Percentiles rank a stretch among this genome's conserved stretches.
Conservation (phyloP, 2,329 filamentous ascomycete genomes). For the Gaeumannomyces sp. region DNA sequence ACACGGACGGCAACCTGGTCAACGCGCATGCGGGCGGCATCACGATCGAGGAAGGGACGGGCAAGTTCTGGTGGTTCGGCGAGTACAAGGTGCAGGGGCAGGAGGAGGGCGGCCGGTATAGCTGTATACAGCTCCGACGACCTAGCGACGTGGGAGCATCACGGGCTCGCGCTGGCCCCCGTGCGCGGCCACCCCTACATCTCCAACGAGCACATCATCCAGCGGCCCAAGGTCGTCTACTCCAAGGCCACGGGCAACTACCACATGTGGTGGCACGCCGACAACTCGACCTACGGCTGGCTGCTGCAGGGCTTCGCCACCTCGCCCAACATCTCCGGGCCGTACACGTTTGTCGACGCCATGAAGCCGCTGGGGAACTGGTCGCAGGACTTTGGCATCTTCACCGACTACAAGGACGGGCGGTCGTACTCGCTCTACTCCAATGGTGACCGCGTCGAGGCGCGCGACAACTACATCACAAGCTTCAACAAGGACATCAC, state of each 20-base stretch:
- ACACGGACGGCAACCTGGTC: conserved; percentile 53
- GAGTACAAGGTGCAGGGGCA: conserved; percentile 55
- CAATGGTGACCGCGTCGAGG: conserved; percentile 46
- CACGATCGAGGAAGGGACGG: conserved; percentile 42
- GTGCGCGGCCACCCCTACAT: conserved; percentile 49
- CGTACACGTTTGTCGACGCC: conserved; percentile 45
- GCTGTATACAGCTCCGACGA: conserved; percentile 57
- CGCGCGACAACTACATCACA: conserved; percentile 48
- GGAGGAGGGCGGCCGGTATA: conserved; percentile 52
- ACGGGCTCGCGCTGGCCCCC: conserved; percentile 51
- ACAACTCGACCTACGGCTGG: conserved; percentile 48
- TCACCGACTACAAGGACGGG: conserved; percentile 50
- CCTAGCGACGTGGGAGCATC: conserved; percentile 51
- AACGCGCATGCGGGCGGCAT: conserved; percentile 57
- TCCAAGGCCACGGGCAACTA: conserved; percentile 48
- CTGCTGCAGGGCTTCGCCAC: conserved; percentile 48
- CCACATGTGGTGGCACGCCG: conserved; percentile 46
- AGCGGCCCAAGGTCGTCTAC: conserved; percentile 56
- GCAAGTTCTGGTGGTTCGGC: conserved; percentile 55
- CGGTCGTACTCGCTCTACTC: conserved; percentile 49
- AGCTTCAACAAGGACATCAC: conserved; percentile 43
- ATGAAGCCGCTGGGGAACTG: conserved; percentile 50
- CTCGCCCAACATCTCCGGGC: conserved; percentile 41
- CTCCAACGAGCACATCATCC: conserved; percentile 50
- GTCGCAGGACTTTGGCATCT: conserved; percentile 53